Conservation (phyloP, 208 protist genomes). For the Jaenimonas drosophilae region DNA sequence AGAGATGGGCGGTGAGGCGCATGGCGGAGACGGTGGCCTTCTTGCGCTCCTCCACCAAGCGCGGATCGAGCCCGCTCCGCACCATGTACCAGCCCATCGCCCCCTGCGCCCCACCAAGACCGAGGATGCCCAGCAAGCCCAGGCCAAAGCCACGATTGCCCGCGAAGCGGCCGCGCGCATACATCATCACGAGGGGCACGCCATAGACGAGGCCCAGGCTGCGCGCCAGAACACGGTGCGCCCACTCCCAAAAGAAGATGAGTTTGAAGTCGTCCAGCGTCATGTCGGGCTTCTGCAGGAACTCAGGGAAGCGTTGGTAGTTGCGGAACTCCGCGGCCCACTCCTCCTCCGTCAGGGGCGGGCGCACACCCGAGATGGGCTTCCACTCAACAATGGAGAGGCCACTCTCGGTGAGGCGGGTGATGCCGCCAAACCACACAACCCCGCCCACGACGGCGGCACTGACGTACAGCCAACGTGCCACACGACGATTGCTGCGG, state of each 20-base stretch:
- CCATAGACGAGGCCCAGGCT: conserved; percentile 85
- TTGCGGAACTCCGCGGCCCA: conserved; percentile 95
- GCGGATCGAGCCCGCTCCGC: conserved; percentile 89
- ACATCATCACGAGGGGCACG: conserved; percentile 88
- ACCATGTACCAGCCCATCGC: conserved; percentile 98
- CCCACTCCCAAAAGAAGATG: conserved; percentile 97
- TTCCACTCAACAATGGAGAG: conserved; percentile 94
- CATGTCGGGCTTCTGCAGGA: conserved; percentile 90
- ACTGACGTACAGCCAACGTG: conserved; percentile 82
- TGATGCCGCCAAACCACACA: conserved; percentile 92
- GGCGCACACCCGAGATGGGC: conserved; percentile 80
- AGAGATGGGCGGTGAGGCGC: conserved; percentile 90
- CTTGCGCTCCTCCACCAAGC: conserved; percentile 57
- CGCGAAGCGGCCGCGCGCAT: conserved; percentile 43
- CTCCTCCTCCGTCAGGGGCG: conserved; percentile 83
- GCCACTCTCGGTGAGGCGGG: conserved; percentile 91
- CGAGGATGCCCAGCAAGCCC: conserved; percentile 43
- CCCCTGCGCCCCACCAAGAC: conserved; percentile 78
- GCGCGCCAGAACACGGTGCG: conserved; percentile 90
- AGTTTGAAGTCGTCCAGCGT: conserved; percentile 93
- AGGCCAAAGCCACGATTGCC: conserved; percentile 28
- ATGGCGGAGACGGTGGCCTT: conserved; percentile 81
- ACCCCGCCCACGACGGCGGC: conserved; percentile 84
- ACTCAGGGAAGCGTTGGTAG: conserved; percentile 96
- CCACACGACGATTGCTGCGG: conserved; percentile 67